A percentile compares a stretch with the other conserved stretches of the same genome.
Evolutionary conservation across 169 alveolate genomes (phyloP).

Genomic region (Eimeria sp.): DNA sequence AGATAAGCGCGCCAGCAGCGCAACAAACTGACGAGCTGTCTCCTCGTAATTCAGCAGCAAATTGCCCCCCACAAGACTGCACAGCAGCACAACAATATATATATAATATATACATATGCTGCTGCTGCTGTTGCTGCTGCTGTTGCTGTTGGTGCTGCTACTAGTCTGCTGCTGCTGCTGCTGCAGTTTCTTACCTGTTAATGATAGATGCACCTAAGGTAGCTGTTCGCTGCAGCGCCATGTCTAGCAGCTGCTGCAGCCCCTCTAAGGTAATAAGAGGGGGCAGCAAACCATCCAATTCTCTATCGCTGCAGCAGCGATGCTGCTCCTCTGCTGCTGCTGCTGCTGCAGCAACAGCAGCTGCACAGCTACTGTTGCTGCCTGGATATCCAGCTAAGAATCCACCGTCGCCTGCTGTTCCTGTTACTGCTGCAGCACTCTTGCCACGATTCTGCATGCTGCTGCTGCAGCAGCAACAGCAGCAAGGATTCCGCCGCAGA

Average conservation of each 20-base stretch:
- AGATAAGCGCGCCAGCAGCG: conserved; percentile 52
- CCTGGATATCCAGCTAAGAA: background rate
- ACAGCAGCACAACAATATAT: background rate
- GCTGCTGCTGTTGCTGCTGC: conserved; percentile 47
- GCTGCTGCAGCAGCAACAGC: conserved; percentile 75
- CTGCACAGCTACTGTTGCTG: background rate
- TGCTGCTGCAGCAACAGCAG: background rate
- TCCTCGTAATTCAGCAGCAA: conserved; percentile 57
- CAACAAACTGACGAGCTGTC: conserved; percentile 46
- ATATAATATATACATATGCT: background rate
- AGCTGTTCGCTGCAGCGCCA: conserved; percentile 67
- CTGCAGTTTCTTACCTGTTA: conserved; percentile 39
- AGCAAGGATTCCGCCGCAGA: conserved; percentile 42
- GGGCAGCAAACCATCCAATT: conserved; percentile 37
- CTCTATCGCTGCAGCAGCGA: conserved; percentile 43
- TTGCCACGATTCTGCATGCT: background rate
- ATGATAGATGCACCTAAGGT: conserved; percentile 39
- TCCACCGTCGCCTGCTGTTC: background rate
- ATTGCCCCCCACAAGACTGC: conserved; percentile 66
- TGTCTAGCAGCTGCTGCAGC: conserved; percentile 50
- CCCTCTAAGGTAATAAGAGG: conserved; percentile 34
- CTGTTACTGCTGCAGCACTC: conserved; percentile 9
- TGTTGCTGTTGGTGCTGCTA: conserved; percentile 19
- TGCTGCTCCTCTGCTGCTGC: background rate
- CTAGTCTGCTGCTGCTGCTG: conserved; percentile 11